phyloP scores from a whole-genome alignment of 106 monocot genomes.

The Dactylorhiza incarnata region DNA sequence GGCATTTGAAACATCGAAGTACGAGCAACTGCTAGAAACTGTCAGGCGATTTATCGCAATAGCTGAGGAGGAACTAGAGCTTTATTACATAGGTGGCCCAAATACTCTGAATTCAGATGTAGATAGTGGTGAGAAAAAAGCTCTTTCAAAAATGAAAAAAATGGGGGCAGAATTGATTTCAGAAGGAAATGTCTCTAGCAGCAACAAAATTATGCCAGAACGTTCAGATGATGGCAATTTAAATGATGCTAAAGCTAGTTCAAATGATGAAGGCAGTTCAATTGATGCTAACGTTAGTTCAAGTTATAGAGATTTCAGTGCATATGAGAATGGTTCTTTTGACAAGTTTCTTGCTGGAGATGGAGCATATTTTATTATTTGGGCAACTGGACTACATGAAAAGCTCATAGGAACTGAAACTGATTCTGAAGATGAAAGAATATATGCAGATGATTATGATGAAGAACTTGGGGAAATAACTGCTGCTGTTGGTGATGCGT shows the following conservation, averaged over 20 bases:
- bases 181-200: no score
- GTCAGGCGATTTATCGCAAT: conserved; percentile 84
- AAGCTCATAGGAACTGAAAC: conserved; percentile 7
- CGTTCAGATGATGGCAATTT: conserved; percentile 11
- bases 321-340: not conserved
- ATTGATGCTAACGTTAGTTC: conserved; percentile 10
- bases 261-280: no score
- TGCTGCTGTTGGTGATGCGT: not conserved
- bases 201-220: conserved; percentile 4
- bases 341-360: not conserved
- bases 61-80: conserved; percentile 88
- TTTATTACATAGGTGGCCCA: conserved; percentile 74
- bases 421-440: conserved; percentile 22
- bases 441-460: not conserved
- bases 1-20: conserved; percentile 99
- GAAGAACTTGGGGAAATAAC: not conserved
- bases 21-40: conserved; percentile 90
- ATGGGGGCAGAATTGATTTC: no score
- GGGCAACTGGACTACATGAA: no score
- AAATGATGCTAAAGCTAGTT: not conserved
- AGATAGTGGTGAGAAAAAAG: conserved; percentile 17
- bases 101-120: conserved; percentile 34
- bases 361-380: no score
- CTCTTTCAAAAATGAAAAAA: no score
- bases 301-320: not conserved